Percentiles rank a stretch among this genome's conserved stretches.
Evolutionary conservation across 1,284 basidiomycete genomes (phyloP).

Genomic region (Moesziomyces parantarcticus): DNA sequence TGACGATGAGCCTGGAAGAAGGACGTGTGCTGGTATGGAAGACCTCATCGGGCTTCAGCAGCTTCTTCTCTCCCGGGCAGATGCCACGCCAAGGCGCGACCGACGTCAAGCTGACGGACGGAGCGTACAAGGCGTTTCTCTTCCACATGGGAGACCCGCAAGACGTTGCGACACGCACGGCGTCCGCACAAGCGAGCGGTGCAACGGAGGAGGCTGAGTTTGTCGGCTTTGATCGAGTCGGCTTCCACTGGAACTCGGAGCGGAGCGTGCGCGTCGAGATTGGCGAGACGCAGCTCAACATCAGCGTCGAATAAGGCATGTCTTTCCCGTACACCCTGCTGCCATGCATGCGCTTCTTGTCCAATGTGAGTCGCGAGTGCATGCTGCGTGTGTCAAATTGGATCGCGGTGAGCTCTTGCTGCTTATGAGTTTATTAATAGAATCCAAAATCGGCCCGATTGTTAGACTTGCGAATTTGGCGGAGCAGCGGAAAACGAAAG

Average conservation of each 20-base stretch:
- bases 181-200: neutral
- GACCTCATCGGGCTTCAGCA: slow-evolving; percentile 72
- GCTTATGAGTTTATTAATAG: no score
- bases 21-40: slow-evolving; percentile 70
- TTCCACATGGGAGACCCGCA: slow-evolving; percentile 54
- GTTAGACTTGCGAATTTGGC: neutral
- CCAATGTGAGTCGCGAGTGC: no score
- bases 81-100: slow-evolving; percentile 87
- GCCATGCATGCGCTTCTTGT: neutral
- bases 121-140: slow-evolving; percentile 64
- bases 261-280: slow-evolving; percentile 55
- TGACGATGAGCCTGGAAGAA: slow-evolving; percentile 87
- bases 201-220: slow-evolving; percentile 26
- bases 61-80: slow-evolving; percentile 88
- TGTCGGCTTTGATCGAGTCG: slow-evolving; percentile 38
- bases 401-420: no score
- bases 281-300: slow-evolving; percentile 55
- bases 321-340: neutral
- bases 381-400: no score
- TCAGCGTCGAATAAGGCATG: slow-evolving; percentile 49
- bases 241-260: slow-evolving; percentile 58
- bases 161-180: neutral
- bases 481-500: neutral
- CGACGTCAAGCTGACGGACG: slow-evolving; percentile 67
- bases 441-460: neutral